Base-by-base conservation (phyloP, 768 basidiomycete genomes). In the Tylopilus subfusipes region DNA sequence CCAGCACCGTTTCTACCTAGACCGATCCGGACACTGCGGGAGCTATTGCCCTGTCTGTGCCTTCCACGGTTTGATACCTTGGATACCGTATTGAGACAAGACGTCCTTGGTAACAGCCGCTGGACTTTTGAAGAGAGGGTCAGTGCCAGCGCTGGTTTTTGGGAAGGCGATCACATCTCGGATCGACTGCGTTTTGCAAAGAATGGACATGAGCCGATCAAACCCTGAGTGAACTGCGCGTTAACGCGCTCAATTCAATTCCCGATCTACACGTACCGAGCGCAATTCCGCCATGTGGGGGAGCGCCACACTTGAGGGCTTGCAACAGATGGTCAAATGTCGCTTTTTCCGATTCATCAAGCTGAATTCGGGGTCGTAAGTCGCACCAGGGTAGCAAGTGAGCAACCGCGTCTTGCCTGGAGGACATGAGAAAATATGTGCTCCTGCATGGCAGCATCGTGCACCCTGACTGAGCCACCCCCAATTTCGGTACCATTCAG, bases 141-240 rank as follows among this genome's bases (percentile, higher is more conserved):
- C 95, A 22, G 84, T 80, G 6, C 95, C 94, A 54, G 75, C 82
- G 38, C 84, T 82, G 9, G 89, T 88, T 76, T 98, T 98, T 10
- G 95, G 95, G 76, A 98, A 98, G 19, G 95, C 95, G 60, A 98
- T 96, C 59, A 98, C 95, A 63, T 97, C 93, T 56, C 93, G 81
- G 61, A 98, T 98, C 36, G 93, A 93, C 54, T 82, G 80, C 4
- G 92, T 82, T 58, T 85, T 83, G 76, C 92, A 94, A 4, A 98
- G 79, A 59, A 95, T 93, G 13, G 93, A 80, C 83, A 97, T 88
- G 57, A 98, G 75, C 31, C 95, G 84, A 77, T 98, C 95, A 61
- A 98, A 91, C 43, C 94, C 94, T 95, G 69, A 21, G 57, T 43
- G 43, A 5, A 55, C 44, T 33, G 45, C 48, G 31, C 27, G 43